Percentiles rank a stretch among this genome's conserved stretches.
phyloP scores from a whole-genome alignment of 495 filamentous ascomycete genomes.

The Clavariopsis aquatica region DNA sequence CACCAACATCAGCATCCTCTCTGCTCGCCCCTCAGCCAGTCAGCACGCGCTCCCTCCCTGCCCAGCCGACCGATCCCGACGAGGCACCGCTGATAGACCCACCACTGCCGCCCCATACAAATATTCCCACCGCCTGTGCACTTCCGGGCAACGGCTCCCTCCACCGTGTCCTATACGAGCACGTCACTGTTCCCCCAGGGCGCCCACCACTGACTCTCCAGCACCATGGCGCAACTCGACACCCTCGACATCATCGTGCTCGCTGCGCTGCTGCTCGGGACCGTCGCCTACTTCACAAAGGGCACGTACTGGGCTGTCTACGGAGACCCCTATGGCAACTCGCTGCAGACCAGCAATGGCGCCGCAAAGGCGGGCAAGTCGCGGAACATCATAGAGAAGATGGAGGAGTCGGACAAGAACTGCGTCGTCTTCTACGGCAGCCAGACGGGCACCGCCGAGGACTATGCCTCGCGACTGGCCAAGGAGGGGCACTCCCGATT shows the following conservation, averaged over 20 bases:
- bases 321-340: constrained; percentile 83
- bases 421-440: constrained; percentile 98
- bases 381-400: constrained; percentile 88
- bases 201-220: constrained; percentile 8
- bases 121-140: constrained; percentile 30
- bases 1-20: not conserved
- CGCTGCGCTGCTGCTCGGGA: constrained; percentile 77
- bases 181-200: not conserved
- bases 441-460: constrained; percentile 97
- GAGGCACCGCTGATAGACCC: constrained; percentile 2
- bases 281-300: constrained; percentile 95
- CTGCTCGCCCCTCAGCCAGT: not conserved
- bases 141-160: constrained; percentile 18
- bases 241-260: constrained; percentile 93
- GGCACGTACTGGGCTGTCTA: constrained; percentile 84
- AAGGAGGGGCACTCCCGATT: constrained; percentile 97
- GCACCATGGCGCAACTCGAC: constrained; percentile 89
- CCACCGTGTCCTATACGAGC: constrained; percentile 9
- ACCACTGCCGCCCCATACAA: constrained; percentile 3
- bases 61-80: constrained; percentile 12
- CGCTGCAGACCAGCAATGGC: constrained; percentile 66
- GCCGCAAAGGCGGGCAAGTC: constrained; percentile 77
- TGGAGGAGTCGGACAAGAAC: constrained; percentile 95
- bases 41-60: not conserved
- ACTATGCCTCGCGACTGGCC: constrained; percentile 94